Base-by-base conservation (phyloP, 768 basidiomycete genomes). In the Trametopsis cervina region DNA sequence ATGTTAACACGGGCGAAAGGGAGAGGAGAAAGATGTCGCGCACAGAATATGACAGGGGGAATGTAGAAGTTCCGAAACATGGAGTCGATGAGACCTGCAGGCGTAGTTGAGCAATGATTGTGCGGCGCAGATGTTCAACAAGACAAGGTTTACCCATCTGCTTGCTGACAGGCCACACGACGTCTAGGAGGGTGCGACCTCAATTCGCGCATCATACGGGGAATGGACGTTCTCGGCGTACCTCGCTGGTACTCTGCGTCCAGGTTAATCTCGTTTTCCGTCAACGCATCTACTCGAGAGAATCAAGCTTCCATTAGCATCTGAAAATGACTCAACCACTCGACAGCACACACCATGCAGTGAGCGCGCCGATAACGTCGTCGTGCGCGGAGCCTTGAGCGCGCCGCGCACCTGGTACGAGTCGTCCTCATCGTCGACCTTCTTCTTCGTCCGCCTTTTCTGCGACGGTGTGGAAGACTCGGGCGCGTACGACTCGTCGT, bases 241-340 rank as follows among this genome's bases (percentile, higher is more conserved):
- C 83, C 86, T 59, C 86, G 76, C 58, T 89, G 87, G 58, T 89
- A 89, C 33, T 87, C 88, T 0, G 86, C 82, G 37, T 87, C 78
- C 6, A 88, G 64, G 56, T 85, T 69, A 43, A 90, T 83, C 46
- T 85, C 82, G 2, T 67, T 67, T n/a, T 64, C 68, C 42, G n/a
- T n/a, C n/a, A n/a, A n/a, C n/a, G n/a, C n/a, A n/a, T n/a, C n/a
- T n/a, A n/a, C n/a, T n/a, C n/a, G n/a, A n/a, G n/a, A n/a, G n/a
- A n/a, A n/a, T n/a, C n/a, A n/a, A n/a, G n/a, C n/a, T n/a, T n/a
- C n/a, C n/a, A n/a, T n/a, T n/a, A n/a, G n/a, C n/a, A n/a, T n/a
- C n/a, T n/a, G n/a, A n/a, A n/a, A n/a, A n/a, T n/a, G n/a, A n/a
- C n/a, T n/a, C n/a, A n/a, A n/a, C n/a, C n/a, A n/a, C n/a, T n/a